A percentile compares a stretch with the other conserved stretches of the same genome.
Conservation (phyloP, 345 rosid species). For the Brassica incana region DNA sequence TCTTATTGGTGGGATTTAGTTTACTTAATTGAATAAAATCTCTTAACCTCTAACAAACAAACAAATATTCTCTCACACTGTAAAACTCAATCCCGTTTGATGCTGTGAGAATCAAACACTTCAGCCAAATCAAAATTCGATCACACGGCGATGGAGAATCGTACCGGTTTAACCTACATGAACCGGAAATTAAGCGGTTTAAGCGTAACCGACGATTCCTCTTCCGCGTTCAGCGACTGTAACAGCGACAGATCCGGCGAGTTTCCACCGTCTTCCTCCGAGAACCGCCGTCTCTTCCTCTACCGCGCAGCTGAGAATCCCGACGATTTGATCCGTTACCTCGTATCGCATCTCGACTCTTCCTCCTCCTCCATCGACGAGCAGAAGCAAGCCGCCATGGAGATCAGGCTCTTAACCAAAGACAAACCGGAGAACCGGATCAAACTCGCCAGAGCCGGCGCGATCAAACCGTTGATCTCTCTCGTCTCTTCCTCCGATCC, state of each 20-base stretch:
- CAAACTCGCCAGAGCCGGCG: constrained; percentile 82
- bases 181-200: constrained; percentile 41
- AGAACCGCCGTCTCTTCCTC: constrained; percentile 58
- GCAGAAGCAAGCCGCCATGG: constrained; percentile 70
- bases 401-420: constrained; percentile 84
- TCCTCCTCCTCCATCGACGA: constrained; percentile 70
- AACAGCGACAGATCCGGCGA: constrained; percentile 92
- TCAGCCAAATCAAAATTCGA: neutral
- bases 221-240: constrained; percentile 84
- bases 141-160: neutral
- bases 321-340: constrained; percentile 67
- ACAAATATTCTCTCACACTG: neutral
- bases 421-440: constrained; percentile 81
- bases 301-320: constrained; percentile 65
- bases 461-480: constrained; percentile 72
- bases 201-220: constrained; percentile 37
- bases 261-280: constrained; percentile 63
- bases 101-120: neutral
- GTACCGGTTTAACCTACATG: constrained; percentile 32
- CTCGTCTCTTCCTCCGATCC: constrained; percentile 65
- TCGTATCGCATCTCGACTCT: constrained; percentile 61
- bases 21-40: neutral
- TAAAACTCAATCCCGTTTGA: neutral
- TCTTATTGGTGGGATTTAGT: neutral
- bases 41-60: neutral